Percentiles rank a stretch among this genome's conserved stretches.
Evolutionary conservation across 2,329 filamentous ascomycete species (phyloP).

Genomic region (Verticillium zaregamsianum): DNA sequence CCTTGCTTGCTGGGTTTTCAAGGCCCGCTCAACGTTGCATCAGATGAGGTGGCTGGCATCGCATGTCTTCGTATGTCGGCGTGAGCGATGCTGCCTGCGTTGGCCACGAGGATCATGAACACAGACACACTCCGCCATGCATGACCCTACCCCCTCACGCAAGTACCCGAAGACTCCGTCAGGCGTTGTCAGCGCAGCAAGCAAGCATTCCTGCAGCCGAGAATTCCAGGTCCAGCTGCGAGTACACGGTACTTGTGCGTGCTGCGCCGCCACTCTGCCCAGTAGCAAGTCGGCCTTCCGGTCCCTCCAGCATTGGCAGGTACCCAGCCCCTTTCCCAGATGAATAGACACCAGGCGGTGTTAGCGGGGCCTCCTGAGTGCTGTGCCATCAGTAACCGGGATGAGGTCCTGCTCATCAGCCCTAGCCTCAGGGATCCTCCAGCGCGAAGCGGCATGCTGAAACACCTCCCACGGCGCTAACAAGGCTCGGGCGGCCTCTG

Average conservation of each 20-base stretch:
- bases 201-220: background rate
- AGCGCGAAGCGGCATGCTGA: conserved; percentile 5
- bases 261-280: background rate
- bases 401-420: background rate
- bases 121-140: background rate
- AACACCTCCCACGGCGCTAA: conserved; percentile 7
- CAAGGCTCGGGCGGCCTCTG: background rate
- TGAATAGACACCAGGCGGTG: background rate
- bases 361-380: background rate
- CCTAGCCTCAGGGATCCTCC: background rate
- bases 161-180: background rate
- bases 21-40: background rate
- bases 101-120: too few relatives aligned
- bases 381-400: background rate
- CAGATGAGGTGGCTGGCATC: background rate
- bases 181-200: background rate
- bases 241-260: background rate
- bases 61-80: background rate
- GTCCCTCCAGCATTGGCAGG: background rate
- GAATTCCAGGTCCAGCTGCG: background rate
- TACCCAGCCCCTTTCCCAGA: background rate
- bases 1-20: background rate
- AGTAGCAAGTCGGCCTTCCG: background rate
- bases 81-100: background rate
- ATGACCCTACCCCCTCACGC: background rate